These are phyloP conservation scores for Skeletonema menzelii DNA, from an alignment of 108 stramenopile genomes.

Conservation along the genomic window DNA sequence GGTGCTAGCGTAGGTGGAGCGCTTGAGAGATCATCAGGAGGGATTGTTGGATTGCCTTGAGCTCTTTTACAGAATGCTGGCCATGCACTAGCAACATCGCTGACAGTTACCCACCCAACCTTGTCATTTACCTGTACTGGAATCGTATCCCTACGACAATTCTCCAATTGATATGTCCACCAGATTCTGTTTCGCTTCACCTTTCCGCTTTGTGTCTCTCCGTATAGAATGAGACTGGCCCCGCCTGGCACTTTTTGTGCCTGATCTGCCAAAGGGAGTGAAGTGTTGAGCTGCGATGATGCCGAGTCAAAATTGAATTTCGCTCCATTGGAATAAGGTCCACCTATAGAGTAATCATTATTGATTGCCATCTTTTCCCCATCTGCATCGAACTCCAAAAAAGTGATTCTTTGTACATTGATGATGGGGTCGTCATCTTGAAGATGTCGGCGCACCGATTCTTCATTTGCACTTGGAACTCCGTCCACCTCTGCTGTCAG, in stretches of 20 bases:
- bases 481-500: not conserved
- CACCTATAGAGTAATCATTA: not conserved
- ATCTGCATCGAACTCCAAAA: not conserved
- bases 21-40: not conserved
- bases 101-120: not conserved
- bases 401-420: not conserved
- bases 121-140: not conserved
- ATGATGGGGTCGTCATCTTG: not conserved
- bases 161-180: not conserved
- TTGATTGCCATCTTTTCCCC: not conserved
- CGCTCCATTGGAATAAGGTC: not conserved
- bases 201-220: not conserved
- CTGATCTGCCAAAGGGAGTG: not conserved
- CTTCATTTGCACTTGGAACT: not conserved
- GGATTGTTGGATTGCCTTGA: not conserved
- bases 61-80: not conserved
- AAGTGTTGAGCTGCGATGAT: not conserved
- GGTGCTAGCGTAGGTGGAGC: not conserved
- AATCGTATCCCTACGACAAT: not conserved
- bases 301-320: not conserved
- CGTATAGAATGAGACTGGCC: not conserved
- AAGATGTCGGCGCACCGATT: not conserved
- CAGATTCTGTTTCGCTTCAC: not conserved
- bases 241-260: not conserved
- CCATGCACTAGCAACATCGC: not conserved